Evolutionary conservation across 2,329 filamentous ascomycete species (phyloP).

Genomic region (Aspergillus luchuensis): DNA sequence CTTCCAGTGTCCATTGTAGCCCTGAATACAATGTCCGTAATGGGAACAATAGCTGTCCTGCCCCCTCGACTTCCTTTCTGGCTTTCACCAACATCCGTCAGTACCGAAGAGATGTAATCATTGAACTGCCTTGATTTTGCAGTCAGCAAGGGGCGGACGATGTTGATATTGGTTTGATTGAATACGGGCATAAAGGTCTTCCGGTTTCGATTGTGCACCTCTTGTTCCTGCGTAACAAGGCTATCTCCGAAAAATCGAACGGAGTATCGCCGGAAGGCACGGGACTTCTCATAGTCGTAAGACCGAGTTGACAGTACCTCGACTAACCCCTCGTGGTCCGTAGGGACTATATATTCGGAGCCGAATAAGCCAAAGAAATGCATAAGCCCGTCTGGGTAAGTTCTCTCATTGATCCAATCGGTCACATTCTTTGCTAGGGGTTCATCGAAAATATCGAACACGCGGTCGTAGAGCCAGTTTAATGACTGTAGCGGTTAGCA

Average conservation of each 20-base stretch:
- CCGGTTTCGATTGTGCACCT: background rate
- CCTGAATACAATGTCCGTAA: background rate
- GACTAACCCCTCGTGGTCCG: background rate
- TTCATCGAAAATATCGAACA: slow-evolving; percentile 3
- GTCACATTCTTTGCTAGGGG: background rate
- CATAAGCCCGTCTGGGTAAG: slow-evolving; percentile 5
- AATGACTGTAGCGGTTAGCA: background rate
- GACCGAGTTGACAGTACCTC: background rate
- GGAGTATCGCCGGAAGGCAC: background rate
- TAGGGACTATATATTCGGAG: slow-evolving; percentile 1
- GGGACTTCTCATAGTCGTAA: background rate
- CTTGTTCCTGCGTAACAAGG: slow-evolving; percentile 4
- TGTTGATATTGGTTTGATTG: background rate
- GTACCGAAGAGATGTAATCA: background rate
- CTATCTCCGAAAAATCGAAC: background rate
- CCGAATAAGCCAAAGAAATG: slow-evolving; percentile 9
- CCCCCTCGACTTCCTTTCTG: too few relatives aligned
- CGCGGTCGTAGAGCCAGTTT: slow-evolving; percentile 6
- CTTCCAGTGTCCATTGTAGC: background rate
- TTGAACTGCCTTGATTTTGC: background rate
- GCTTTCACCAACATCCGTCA: too few relatives aligned
- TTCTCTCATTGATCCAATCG: background rate
- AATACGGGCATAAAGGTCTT: background rate
- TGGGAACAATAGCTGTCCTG: too few relatives aligned
- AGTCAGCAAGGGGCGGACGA: background rate